Conservation (phyloP, 1,139 yeast species). For the Saccharomycopsis hybrid region DNA sequence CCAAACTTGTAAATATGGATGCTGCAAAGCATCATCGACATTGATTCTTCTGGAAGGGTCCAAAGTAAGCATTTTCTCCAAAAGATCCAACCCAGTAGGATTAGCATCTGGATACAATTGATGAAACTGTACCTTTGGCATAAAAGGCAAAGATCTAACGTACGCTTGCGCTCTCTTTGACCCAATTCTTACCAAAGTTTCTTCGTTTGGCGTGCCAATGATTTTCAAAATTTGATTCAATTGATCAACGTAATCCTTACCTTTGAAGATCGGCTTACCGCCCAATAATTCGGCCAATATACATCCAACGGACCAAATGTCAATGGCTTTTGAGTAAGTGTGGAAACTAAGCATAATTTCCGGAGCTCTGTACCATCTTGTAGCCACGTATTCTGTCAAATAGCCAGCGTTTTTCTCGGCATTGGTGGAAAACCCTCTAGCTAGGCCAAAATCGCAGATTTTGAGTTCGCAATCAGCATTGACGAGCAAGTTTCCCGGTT, state of each 20-base stretch:
- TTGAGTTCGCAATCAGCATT: constrained; percentile 95
- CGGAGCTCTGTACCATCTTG: constrained; percentile 98
- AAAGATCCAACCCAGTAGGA: constrained; percentile 77
- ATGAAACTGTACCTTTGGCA: constrained; percentile 74
- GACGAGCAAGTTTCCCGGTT: constrained; percentile 88
- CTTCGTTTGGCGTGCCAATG: constrained; percentile 87
- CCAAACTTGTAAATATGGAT: constrained; percentile 89
- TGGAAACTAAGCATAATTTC: constrained; percentile 93
- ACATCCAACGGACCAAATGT: constrained; percentile 97
- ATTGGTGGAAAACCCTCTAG: constrained; percentile 78
- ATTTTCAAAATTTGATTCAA: constrained; percentile 79
- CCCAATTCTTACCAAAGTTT: constrained; percentile 76
- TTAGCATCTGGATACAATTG: constrained; percentile 78
- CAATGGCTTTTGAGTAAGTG: constrained; percentile 91
- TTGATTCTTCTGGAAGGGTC: constrained; percentile 85
- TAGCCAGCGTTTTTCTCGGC: constrained; percentile 86
- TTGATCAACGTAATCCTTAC: constrained; percentile 94
- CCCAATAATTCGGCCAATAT: constrained; percentile 90
- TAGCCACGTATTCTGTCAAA: constrained; percentile 94
- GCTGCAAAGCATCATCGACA: constrained; percentile 82
- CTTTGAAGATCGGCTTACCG: constrained; percentile 87
- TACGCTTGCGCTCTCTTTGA: constrained; percentile 89
- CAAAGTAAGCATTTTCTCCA: constrained; percentile 75
- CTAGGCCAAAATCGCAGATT: constrained; percentile 94
- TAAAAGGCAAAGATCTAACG: constrained; percentile 76